Conservation (phyloP, 2,329 filamentous ascomycete species). For the Tolypocladium guangdongense region DNA sequence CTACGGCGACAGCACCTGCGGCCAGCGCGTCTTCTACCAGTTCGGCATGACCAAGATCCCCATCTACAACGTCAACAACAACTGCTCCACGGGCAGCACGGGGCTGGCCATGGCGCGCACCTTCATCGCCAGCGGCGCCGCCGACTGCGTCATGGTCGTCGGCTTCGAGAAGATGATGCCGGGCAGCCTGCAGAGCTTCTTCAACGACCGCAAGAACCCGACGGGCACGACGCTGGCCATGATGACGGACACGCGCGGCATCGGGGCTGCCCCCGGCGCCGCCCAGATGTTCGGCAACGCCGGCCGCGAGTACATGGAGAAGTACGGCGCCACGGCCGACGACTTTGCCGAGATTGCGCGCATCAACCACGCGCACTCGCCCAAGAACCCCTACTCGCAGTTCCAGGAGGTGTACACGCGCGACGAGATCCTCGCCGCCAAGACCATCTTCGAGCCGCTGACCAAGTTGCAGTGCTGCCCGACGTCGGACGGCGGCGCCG, state of each 20-base stretch:
- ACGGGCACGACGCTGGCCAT: constrained; percentile 61
- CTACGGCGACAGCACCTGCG: constrained; percentile 90
- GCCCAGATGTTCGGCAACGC: constrained; percentile 96
- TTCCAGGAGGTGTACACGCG: constrained; percentile 87
- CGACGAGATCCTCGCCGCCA: constrained; percentile 67
- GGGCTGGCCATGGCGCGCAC: constrained; percentile 76
- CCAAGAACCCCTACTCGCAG: constrained; percentile 93
- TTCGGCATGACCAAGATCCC: constrained; percentile 96
- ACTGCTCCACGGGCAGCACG: constrained; percentile 92
- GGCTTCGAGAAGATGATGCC: constrained; percentile 98
- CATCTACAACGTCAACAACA: constrained; percentile 98
- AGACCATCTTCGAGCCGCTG: constrained; percentile 67
- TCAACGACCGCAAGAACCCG: constrained; percentile 75
- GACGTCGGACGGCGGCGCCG: constrained; percentile 84
- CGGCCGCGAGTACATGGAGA: constrained; percentile 89
- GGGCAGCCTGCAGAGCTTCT: constrained; percentile 74
- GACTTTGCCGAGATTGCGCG: constrained; percentile 94
- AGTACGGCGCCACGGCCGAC: constrained; percentile 71
- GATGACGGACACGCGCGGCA: constrained; percentile 72
- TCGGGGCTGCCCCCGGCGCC: constrained; percentile 73
- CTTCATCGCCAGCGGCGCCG: constrained; percentile 67
- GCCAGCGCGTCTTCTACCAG: constrained; percentile 96
- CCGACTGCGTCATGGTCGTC: constrained; percentile 81
- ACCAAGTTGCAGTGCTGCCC: constrained; percentile 99
- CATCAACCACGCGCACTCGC: constrained; percentile 85